Evolutionary conservation across 163 green algal species (phyloP).

Genomic region (Scenedesmus sp.): DNA sequence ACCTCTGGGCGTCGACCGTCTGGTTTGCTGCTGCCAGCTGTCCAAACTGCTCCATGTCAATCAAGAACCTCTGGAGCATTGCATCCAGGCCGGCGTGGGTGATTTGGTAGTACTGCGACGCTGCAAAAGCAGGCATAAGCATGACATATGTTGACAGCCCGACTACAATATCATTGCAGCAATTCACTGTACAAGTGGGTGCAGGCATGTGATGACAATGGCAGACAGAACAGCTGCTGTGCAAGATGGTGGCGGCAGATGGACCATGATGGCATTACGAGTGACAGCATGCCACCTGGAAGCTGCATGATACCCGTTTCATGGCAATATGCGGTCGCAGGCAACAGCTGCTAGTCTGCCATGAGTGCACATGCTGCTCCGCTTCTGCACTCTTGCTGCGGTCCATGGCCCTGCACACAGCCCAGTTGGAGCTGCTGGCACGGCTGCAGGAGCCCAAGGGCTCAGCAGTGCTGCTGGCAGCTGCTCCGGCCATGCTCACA

Average conservation of each 20-base stretch:
- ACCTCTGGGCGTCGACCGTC: background rate
- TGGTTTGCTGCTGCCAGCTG: background rate
- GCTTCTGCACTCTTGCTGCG: no score
- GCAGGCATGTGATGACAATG: background rate
- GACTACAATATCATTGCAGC: no score
- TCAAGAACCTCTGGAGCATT: conserved; percentile 12
- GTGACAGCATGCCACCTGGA: background rate
- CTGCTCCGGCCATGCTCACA: background rate
- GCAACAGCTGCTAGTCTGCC: no score
- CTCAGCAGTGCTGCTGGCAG: no score
- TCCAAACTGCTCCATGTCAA: background rate
- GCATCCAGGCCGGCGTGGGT: conserved; percentile 33
- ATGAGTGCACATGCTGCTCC: no score
- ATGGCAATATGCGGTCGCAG: no score
- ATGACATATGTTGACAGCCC: background rate
- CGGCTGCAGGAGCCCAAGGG: no score
- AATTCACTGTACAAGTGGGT: no score
- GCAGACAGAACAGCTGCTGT: no score
- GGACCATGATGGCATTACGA: background rate
- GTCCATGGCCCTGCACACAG: no score
- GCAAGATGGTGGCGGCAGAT: no score
- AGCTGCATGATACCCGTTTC: background rate
- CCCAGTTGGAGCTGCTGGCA: no score
- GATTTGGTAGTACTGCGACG: conserved; percentile 1
- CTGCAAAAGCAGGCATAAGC: background rate